Evolutionary conservation across 352 stramenopile species (phyloP), one percentile per base, ranked within the genome.

Genomic region (Sclerospora graminicola): DNA sequence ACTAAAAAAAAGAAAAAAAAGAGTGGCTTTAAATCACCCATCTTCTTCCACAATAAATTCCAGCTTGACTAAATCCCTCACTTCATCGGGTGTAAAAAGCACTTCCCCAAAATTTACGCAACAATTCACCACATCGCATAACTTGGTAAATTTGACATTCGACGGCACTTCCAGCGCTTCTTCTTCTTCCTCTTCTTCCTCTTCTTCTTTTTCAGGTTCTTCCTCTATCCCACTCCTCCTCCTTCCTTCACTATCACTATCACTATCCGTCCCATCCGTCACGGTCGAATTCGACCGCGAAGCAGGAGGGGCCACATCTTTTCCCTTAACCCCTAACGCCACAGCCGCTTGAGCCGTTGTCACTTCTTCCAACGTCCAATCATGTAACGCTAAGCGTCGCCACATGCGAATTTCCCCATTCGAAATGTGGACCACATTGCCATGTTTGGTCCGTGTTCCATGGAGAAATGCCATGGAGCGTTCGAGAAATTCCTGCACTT

Each of bases 391-490:
- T 31, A 88, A 57, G 1, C 76, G 70, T 23, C 76, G 76, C 76
- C 76, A 88, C 69, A 82, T 84, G 29, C 69, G 68, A 48, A 88
- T 88, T 54, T 88, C 76, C 49, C 81, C 76, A 45, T 88, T 88
- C 53, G 76, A 80, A 45, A 88, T 82, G 31, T 62, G 79, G 16
- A 83, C 69, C 20, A 85, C 74, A 34, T 81, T 75, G 28, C 73
- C 71, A 27, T 82, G 76, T 30, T 80, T 79, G 7, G 73, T 84
- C 1, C 63, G 63, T 23, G 73, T 83, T 31, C 71, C 69, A 21
- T 82, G 70, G 36, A 88, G 45, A 31, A 75, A 88, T 4, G 66
- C 69, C 60, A 88, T 72, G 1, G 68, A 82, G 15, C 76, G 70
- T 60, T 88, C 76, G 23, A 88, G 63, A 43, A 88, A 88, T 48